phyloP scores from a whole-genome alignment of 306 rosid genomes.

The Albizia julibrissin region DNA sequence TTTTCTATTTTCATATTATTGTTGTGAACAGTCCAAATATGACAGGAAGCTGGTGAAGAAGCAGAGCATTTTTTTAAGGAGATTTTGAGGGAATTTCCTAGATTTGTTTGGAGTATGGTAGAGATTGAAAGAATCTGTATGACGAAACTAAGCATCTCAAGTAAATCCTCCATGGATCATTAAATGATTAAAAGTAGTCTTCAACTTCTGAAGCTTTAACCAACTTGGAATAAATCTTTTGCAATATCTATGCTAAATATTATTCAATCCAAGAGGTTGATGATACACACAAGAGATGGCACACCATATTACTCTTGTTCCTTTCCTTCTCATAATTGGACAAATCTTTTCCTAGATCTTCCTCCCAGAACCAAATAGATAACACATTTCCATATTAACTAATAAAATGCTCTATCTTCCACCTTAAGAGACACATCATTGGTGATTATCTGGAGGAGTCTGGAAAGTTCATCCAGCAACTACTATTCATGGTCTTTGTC shows the following conservation, averaged over 20 bases:
- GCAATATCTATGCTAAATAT: constrained; percentile 64
- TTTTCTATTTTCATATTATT: background rate
- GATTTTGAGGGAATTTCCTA: constrained; percentile 57
- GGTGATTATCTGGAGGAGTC: constrained; percentile 41
- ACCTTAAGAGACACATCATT: constrained; percentile 52
- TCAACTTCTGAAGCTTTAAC: constrained; percentile 40
- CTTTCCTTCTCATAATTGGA: constrained; percentile 34
- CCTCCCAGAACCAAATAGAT: constrained; percentile 36
- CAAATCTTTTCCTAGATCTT: constrained; percentile 67
- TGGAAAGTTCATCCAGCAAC: constrained; percentile 50
- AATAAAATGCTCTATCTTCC: constrained; percentile 24
- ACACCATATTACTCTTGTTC: constrained; percentile 38
- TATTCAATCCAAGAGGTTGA: constrained; percentile 37
- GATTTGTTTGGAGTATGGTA: constrained; percentile 46
- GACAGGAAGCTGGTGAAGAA: constrained; percentile 20
- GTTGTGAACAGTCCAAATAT: background rate
- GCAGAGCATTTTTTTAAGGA: constrained; percentile 64
- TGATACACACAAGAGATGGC: constrained; percentile 36
- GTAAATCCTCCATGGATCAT: constrained; percentile 51
- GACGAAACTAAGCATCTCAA: constrained; percentile 46
- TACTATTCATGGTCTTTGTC: constrained; percentile 29
- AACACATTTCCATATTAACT: constrained; percentile 29
- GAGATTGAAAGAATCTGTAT: constrained; percentile 53
- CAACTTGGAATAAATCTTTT: constrained; percentile 54
- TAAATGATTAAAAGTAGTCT: constrained; percentile 49